Percentiles rank a stretch among this genome's conserved stretches.
phyloP scores from a whole-genome alignment of 176 grass and related monocot genomes.

The Typha latifolia region DNA sequence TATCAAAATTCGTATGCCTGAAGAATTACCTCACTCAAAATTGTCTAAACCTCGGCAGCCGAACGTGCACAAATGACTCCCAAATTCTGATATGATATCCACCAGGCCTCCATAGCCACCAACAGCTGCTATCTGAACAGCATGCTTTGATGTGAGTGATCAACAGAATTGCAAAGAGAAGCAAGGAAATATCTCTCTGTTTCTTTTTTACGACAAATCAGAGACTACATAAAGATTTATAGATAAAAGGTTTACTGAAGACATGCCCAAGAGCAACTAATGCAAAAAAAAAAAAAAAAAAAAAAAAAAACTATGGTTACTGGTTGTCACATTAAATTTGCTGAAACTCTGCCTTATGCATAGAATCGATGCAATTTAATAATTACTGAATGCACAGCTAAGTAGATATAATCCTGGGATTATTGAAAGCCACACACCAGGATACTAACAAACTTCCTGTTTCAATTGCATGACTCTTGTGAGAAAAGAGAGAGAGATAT shows the following conservation, averaged over 20 bases:
- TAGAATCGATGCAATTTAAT: no score
- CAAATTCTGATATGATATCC: constrained; percentile 75
- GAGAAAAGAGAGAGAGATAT: constrained; percentile 17
- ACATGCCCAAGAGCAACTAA: no score
- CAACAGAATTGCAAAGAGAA: neutral
- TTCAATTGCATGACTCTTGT: constrained; percentile 1
- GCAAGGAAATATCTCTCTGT: neutral
- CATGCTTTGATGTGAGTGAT: neutral
- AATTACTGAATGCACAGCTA: no score
- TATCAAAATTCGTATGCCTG: neutral
- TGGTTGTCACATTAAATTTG: no score
- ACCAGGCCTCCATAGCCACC: constrained; percentile 70
- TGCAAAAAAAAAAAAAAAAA: no score
- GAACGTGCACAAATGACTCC: constrained; percentile 82
- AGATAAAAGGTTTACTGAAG: no score
- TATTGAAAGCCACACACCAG: no score
- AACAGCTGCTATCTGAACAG: constrained; percentile 51
- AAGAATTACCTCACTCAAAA: neutral
- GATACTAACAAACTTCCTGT: neutral
- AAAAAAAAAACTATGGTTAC: no score
- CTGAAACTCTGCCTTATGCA: no score
- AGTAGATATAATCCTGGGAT: no score
- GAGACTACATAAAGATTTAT: neutral
- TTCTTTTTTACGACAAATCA: neutral
- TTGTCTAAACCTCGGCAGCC: constrained; percentile 45